Base-by-base conservation (phyloP, 2,329 filamentous ascomycete genomes). In the Endocalyx cinctus region DNA sequence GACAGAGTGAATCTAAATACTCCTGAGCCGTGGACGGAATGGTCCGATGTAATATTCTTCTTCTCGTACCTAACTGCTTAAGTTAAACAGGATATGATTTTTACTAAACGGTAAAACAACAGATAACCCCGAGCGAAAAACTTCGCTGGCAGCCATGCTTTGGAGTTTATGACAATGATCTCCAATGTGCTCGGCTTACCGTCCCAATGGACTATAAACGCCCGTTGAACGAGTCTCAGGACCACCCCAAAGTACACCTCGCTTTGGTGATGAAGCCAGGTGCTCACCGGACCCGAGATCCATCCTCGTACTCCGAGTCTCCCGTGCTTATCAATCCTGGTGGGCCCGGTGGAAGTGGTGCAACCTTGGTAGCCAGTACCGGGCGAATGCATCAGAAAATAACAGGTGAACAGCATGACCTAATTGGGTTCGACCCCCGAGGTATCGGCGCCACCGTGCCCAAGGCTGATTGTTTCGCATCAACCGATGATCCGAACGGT, bases 391-490 rank as follows among this genome's bases (percentile, higher is more conserved):
- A 70, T 2, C 66, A 66, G 23, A 31, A 40, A 2, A 42, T 63
- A 14, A 47, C 67, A 12, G 66, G 66, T 22, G 31, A 38, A 1
- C 57, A 66, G 25, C 58, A 61, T 40, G 64, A 70, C 38, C 47
- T 72, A 14, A 57, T 73, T 29, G 63, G 66, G 2, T 72, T 71
- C 33, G 69, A 72, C 42, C 69, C 69, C 1, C 59, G 69, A 13
- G 67, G 67, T 31, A 52, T 64, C 26, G 60, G 59, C 10, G 58
- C 51, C 27, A 65, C 62, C 2, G 58, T 54, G 0, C 65, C 65
- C 2, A 40, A 41, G 15, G 59, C 61, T 12, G 58, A 66, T 40
- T 69, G 65, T 41, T 68, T 62, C 32, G 46, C 34, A 5, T 42
- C 45, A 2, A 20, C 42, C 25, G 46, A 51, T 32, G 35, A 41